phyloP scores from a whole-genome alignment of 148 eudicot species.

The Rhododendron griersonianum region DNA sequence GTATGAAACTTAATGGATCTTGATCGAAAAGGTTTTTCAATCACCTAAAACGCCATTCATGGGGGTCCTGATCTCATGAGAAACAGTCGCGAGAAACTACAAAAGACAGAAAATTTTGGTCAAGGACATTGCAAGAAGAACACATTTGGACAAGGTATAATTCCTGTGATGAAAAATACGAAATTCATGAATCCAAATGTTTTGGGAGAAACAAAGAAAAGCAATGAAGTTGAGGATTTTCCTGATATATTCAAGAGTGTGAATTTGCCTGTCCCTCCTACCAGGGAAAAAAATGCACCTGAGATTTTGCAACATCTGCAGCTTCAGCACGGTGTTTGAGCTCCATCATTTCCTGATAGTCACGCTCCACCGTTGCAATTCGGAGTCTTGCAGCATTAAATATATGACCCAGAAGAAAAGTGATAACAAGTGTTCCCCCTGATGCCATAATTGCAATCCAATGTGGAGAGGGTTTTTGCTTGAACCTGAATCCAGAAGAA shows the following conservation, averaged over 20 bases:
- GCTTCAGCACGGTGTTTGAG: conserved; percentile 90
- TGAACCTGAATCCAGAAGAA: conserved; percentile 48
- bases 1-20: not conserved
- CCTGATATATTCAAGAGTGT: not conserved
- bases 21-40: not conserved
- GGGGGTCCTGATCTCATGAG: conserved; percentile 95
- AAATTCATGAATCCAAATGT: not conserved
- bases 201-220: not conserved
- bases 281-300: conserved; percentile 36
- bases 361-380: conserved; percentile 59
- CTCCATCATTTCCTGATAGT: conserved; percentile 51
- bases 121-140: not conserved
- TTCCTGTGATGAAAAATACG: not conserved
- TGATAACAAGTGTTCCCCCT: conserved; percentile 48
- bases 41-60: conserved; percentile 96
- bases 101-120: conserved; percentile 16
- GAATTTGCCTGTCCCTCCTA: not conserved
- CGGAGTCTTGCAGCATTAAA: conserved; percentile 56
- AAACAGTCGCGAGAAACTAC: conserved; percentile 96
- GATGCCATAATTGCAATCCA: conserved; percentile 61
- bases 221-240: not conserved
- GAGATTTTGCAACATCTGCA: conserved; percentile 93
- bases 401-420: conserved; percentile 55
- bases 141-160: not conserved
- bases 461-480: conserved; percentile 58